phyloP scores from a whole-genome alignment of 1,139 yeast genomes.

The Yamadazyma diospyri region DNA sequence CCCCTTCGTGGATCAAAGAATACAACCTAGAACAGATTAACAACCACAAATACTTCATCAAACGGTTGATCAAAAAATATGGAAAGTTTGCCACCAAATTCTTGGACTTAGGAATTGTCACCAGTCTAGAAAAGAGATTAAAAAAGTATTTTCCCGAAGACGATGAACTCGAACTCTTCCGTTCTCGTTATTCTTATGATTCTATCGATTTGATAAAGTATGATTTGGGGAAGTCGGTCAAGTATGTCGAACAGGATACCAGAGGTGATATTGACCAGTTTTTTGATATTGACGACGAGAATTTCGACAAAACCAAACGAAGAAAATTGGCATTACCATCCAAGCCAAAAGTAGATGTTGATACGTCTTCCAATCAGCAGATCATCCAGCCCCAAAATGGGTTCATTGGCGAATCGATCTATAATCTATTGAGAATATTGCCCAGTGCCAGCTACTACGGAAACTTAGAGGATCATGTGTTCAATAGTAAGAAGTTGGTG shows the following conservation, averaged over 20 bases:
- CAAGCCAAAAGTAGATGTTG: slow-evolving; percentile 7
- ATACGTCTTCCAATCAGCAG: background rate
- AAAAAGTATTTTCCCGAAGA: slow-evolving; percentile 64
- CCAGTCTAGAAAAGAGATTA: slow-evolving; percentile 64
- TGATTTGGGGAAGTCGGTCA: slow-evolving; percentile 35
- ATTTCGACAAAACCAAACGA: slow-evolving; percentile 21
- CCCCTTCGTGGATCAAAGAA: slow-evolving; percentile 21
- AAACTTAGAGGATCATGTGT: slow-evolving; percentile 35
- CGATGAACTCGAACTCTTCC: slow-evolving; percentile 38
- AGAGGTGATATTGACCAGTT: slow-evolving; percentile 13
- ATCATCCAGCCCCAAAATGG: slow-evolving; percentile 5
- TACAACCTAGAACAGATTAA: slow-evolving; percentile 23
- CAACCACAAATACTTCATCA: slow-evolving; percentile 24
- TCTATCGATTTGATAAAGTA: slow-evolving; percentile 43
- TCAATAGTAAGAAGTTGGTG: slow-evolving; percentile 39
- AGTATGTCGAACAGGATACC: slow-evolving; percentile 7
- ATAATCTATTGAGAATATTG: slow-evolving; percentile 48
- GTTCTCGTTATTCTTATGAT: slow-evolving; percentile 43
- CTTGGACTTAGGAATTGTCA: slow-evolving; percentile 68
- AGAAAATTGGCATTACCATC: slow-evolving; percentile 17
- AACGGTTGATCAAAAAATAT: slow-evolving; percentile 20
- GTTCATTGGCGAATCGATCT: slow-evolving; percentile 52
- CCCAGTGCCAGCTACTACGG: slow-evolving; percentile 52
- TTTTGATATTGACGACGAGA: slow-evolving; percentile 17
- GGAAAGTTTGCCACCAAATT: slow-evolving; percentile 37